These are phyloP conservation scores for Pseudocercospora pini-densiflorae DNA, from an alignment of 2,329 filamentous ascomycete species.

Conservation along the genomic window DNA sequence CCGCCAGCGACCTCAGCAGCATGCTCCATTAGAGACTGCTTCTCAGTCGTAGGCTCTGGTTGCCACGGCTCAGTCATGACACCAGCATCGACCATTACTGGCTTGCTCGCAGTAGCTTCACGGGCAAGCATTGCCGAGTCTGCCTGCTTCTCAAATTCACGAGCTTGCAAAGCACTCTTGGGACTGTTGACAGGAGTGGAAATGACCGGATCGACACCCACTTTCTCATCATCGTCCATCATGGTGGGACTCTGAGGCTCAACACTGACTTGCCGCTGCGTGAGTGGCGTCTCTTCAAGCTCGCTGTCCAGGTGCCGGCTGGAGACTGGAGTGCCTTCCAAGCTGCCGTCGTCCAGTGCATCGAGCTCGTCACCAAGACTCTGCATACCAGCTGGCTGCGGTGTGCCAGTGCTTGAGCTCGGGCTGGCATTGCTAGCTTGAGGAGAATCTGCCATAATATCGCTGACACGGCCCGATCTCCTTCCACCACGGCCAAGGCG, in stretches of 20 bases:
- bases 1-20: constrained; percentile 39
- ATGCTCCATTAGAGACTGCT: constrained; percentile 26
- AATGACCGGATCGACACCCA: constrained; percentile 10
- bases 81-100: constrained; percentile 62
- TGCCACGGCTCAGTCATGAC: constrained; percentile 67
- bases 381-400: constrained; percentile 61
- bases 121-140: constrained; percentile 22
- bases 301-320: constrained; percentile 21
- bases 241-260: constrained; percentile 30
- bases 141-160: constrained; percentile 13
- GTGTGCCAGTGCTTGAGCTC: constrained; percentile 42
- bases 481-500: constrained; percentile 65
- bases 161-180: constrained; percentile 14
- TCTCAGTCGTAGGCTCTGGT: constrained; percentile 36
- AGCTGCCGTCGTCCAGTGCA: constrained; percentile 70
- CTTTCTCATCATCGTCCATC: constrained; percentile 17
- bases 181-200: constrained; percentile 11
- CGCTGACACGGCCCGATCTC: constrained; percentile 56
- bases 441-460: constrained; percentile 38
- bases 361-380: constrained; percentile 91
- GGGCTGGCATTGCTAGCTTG: constrained; percentile 30
- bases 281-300: constrained; percentile 27
- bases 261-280: constrained; percentile 46
- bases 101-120: constrained; percentile 18
- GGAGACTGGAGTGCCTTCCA: constrained; percentile 42